phyloP scores from a whole-genome alignment of 176 grass and related monocot genomes.

The Alloteropsis semialata region DNA sequence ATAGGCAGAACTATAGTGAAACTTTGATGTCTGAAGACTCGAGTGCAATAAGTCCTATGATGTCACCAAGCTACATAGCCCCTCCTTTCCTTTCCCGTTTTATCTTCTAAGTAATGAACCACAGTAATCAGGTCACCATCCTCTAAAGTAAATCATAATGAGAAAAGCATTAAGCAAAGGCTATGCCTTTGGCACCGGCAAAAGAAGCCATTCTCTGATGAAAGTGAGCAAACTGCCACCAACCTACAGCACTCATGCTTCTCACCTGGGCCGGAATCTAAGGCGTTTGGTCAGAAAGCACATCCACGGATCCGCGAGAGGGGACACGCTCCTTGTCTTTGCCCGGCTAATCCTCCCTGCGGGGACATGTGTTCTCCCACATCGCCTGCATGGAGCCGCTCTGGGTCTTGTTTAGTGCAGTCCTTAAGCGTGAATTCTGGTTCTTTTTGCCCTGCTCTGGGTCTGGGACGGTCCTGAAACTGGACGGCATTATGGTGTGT shows the following conservation, averaged over 20 bases:
- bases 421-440: slow-evolving; percentile 3
- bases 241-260: slow-evolving; percentile 36
- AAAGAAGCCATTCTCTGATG: slow-evolving; percentile 17
- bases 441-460: slow-evolving; percentile 7
- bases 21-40: not conserved
- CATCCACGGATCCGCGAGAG: slow-evolving; percentile 29
- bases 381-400: not conserved
- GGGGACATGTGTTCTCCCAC: slow-evolving; percentile 11
- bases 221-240: slow-evolving; percentile 31
- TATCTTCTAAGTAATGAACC: not conserved
- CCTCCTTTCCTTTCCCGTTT: not conserved
- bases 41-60: slow-evolving; percentile 4
- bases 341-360: slow-evolving; percentile 34
- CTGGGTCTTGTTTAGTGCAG: slow-evolving; percentile 18
- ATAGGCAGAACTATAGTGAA: not conserved
- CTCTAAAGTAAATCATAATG: not conserved
- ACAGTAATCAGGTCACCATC: slow-evolving; percentile 7
- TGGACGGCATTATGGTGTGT: slow-evolving; percentile 25
- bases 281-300: slow-evolving; percentile 41
- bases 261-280: slow-evolving; percentile 28
- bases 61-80: not conserved
- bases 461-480: slow-evolving; percentile 1
- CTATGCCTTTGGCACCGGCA: slow-evolving; percentile 18
- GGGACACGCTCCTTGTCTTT: slow-evolving; percentile 53
- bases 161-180: slow-evolving; percentile 18